Evolutionary conservation across 257 asterid genomes (phyloP), one percentile per base, ranked within the genome.

Genomic region (Solanum appendiculatum): DNA sequence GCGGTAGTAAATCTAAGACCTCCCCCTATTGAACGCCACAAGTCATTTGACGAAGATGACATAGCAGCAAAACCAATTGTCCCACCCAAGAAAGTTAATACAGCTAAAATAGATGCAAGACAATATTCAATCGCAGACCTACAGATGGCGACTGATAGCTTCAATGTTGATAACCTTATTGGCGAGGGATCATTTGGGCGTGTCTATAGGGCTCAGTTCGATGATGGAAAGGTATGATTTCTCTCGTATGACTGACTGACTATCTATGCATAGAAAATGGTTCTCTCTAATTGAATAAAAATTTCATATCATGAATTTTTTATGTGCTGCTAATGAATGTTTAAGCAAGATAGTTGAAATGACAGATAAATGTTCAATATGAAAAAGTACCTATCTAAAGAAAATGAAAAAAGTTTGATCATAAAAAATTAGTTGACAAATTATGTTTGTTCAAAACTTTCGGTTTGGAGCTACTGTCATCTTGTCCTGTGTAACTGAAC

Each of bases 131-230:
- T 96, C 42, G 99, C 99, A 18, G 99, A 96, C 88, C 90, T 96
- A 86, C 99, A 96, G 93, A 94, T 95, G 90, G 98, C 98, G 36
- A 96, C 99, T 4, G 95, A 94, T 87, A 96, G 98, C 92, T 96
- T 96, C 92, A 93, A 74, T 86, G 92, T 86, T 5, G 99, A 94
- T 7, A 94, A 94, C 90, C 96, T 95, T 87, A 88, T 96, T 42
- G 98, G 98, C 1, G 99, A 96, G 91, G 99, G 99, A 86, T 93
- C 98, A 81, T 86, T 94, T 25, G 98, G 98, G 21, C 95, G 98
- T 72, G 98, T 96, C 82, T 96, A 91, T 92, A 95, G 98, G 34
- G 98, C 99, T 83, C 93, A 93, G 73, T 89, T 92, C 83, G 93
- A 92, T 74, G 97, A 94, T 68, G 98, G 98, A 88, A 92, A 94